phyloP scores from a whole-genome alignment of 345 rosid species.

The Brassica juncea region DNA sequence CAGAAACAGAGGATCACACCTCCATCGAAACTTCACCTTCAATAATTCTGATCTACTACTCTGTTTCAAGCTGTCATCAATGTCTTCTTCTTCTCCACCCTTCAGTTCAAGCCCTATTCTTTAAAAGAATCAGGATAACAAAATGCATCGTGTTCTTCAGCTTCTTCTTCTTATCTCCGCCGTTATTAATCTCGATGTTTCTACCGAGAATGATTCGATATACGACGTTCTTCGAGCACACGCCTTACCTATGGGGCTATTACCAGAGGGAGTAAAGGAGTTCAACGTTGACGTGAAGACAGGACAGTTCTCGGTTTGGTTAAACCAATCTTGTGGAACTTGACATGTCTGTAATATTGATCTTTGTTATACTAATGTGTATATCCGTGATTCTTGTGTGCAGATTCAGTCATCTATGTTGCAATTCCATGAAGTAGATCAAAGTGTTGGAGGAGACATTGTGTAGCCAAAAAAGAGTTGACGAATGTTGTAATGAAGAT shows the following conservation, averaged over 20 bases:
- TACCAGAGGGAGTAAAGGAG: constrained; percentile 66
- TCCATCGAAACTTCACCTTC: background rate
- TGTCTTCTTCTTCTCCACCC: constrained; percentile 34
- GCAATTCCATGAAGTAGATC: background rate
- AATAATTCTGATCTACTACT: constrained; percentile 44
- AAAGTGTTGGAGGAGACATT: constrained; percentile 13
- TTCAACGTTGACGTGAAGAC: constrained; percentile 46
- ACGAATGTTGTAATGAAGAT: constrained; percentile 3
- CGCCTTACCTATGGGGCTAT: constrained; percentile 79
- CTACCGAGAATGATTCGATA: constrained; percentile 42
- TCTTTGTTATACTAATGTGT: background rate
- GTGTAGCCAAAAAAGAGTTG: constrained; percentile 3
- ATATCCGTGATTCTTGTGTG: background rate
- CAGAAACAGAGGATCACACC: constrained; percentile 17
- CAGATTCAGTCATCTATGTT: constrained; percentile 18
- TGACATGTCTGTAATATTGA: background rate
- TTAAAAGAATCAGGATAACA: constrained; percentile 9
- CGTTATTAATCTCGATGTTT: constrained; percentile 12
- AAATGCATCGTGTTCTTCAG: constrained; percentile 24
- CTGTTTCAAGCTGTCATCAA: constrained; percentile 64
- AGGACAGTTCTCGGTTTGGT: constrained; percentile 66
- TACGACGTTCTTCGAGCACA: constrained; percentile 58
- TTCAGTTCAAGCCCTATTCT: constrained; percentile 57
- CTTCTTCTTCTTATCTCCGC: constrained; percentile 2
- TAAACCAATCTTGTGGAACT: constrained; percentile 51